phyloP scores from a whole-genome alignment of 129 eudicot species.

The Flaveria ramosissima region DNA sequence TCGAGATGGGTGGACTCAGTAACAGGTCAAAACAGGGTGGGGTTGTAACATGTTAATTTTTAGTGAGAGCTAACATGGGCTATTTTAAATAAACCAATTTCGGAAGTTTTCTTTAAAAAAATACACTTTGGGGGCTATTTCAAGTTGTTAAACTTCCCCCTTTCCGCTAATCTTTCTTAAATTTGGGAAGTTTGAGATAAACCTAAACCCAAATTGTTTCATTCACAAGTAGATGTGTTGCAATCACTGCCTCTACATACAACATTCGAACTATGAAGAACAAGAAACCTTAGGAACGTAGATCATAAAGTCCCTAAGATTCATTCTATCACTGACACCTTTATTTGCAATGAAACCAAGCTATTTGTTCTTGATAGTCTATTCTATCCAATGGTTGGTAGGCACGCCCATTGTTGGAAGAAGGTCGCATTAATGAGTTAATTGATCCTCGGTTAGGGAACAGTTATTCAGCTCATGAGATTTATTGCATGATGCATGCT shows the following conservation, averaged over 20 bases:
- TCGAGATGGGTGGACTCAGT: neutral
- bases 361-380: neutral
- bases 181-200: neutral
- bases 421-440: slow-evolving; percentile 60
- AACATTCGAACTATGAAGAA: neutral
- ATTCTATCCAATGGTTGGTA: slow-evolving; percentile 16
- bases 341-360: neutral
- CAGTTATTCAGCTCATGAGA: slow-evolving; percentile 67
- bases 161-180: too few species aligned
- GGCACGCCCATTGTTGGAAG: slow-evolving; percentile 93
- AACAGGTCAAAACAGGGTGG: neutral
- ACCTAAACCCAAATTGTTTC: neutral
- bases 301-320: neutral
- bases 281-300: too few species aligned
- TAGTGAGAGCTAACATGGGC: neutral
- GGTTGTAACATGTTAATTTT: neutral
- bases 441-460: slow-evolving; percentile 76
- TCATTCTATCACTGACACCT: neutral
- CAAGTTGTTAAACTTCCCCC: neutral
- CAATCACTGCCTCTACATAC: neutral
- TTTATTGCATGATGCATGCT: slow-evolving; percentile 87
- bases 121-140: neutral
- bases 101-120: neutral
- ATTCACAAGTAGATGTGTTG: neutral
- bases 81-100: neutral